Evolutionary conservation across 257 asterid genomes (phyloP).

Genomic region (Parsonsia alboflavescens): DNA sequence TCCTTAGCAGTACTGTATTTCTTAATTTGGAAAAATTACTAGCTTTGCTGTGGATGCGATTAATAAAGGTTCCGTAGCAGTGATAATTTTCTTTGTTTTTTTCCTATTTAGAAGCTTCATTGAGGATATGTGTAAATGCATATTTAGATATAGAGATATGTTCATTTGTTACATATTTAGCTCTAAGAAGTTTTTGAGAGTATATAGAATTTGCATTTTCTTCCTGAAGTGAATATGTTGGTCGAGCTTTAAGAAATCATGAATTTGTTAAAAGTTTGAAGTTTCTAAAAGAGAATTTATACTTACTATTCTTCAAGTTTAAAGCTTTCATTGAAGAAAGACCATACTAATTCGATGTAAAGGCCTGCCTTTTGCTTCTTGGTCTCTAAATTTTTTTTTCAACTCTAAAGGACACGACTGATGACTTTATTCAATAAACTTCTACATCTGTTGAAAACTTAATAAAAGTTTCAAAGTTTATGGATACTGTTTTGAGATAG

Average conservation of each 20-base stretch:
- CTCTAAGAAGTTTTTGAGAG: neutral
- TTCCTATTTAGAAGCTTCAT: neutral
- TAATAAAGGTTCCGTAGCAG: neutral
- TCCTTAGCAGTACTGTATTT: neutral
- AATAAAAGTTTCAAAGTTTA: neutral
- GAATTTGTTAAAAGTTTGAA: neutral
- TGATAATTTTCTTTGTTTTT: neutral
- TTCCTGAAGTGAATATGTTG: neutral
- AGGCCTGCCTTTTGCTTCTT: neutral
- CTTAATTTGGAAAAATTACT: neutral
- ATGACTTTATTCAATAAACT: neutral
- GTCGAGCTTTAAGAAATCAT: neutral
- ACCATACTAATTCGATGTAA: neutral
- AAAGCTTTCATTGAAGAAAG: neutral
- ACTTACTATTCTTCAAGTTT: neutral
- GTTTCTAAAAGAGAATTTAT: neutral
- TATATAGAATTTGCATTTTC: neutral
- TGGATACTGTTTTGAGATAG: neutral
- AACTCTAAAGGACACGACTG: neutral
- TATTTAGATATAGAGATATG: neutral
- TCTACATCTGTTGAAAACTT: neutral
- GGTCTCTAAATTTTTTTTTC: neutral
- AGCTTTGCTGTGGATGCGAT: neutral
- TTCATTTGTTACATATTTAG: neutral
- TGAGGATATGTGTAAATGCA: neutral